A percentile compares a stretch with the other conserved stretches of the same genome.
Evolutionary conservation across 495 filamentous ascomycete genomes (phyloP).

Genomic region (Aspergillus steynii): DNA sequence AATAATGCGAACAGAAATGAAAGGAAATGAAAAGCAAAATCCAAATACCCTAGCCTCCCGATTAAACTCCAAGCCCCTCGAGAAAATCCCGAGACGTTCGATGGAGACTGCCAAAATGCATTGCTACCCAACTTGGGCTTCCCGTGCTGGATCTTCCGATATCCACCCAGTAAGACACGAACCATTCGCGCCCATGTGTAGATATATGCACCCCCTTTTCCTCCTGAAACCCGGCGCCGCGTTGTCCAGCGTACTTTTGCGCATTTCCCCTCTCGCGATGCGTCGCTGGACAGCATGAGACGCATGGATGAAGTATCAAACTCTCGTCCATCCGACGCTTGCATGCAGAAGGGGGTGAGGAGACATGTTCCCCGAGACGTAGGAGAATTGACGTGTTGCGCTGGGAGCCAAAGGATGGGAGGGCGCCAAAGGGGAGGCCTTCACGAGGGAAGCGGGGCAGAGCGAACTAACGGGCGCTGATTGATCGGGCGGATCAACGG

Average conservation of each 20-base stretch:
- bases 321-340: background rate
- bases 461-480: background rate
- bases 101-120: slow-evolving; percentile 23
- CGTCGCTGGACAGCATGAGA: background rate
- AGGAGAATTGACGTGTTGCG: slow-evolving; percentile 24
- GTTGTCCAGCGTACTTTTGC: background rate
- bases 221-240: background rate
- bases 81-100: slow-evolving; percentile 9
- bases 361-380: slow-evolving; percentile 14
- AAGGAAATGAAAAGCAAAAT: background rate
- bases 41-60: background rate
- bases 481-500: slow-evolving; percentile 1
- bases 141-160: slow-evolving; percentile 4
- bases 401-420: slow-evolving; percentile 17
- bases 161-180: background rate
- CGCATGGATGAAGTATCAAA: background rate
- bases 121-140: slow-evolving; percentile 48
- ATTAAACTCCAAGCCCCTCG: slow-evolving; percentile 3
- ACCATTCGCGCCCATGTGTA: slow-evolving; percentile 1
- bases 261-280: background rate
- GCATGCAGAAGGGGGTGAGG: background rate
- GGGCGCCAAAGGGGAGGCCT: background rate
- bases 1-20: slow-evolving; percentile 5
- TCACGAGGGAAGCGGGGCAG: slow-evolving; percentile 23
- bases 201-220: background rate